Base-by-base conservation (phyloP, 169 alveolate species). In the Theileria equi region DNA sequence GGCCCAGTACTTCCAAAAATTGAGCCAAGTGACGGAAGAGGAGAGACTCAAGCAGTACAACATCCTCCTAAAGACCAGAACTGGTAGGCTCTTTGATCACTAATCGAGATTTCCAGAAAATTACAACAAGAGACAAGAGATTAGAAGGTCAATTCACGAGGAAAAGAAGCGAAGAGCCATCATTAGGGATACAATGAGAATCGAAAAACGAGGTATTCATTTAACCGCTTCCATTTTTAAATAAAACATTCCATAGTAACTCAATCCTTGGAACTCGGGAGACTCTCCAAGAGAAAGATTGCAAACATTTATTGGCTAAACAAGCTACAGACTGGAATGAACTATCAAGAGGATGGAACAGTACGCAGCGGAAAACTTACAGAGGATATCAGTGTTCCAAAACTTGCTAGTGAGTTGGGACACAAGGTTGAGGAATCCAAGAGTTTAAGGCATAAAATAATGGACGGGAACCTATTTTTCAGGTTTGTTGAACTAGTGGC, bases 1-100 rank as follows among this genome's bases (percentile, higher is more conserved):
- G 38, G 93, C 94, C 6, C 94, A 89, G 60, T 89, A 87, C 59
- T 50, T 89, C 45, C 92, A 89, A 50, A 79, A 84, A 26, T 72
- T 89, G 31, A 80, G 74, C 32, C 86, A 89, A 50, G 93, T 89
- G 44, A 88, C 91, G 1, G 88, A 58, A 16, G 90, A 86, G 41
- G 94, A 89, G 60, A 69, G 90, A 26, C 69, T 48, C 16, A 87
- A 69, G 52, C 94, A 89, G 52, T 71, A 70, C 35, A 53, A 71
- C 55, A 66, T 64, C 17, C 62, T 40, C 47, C 44, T 72, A 13
- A 47, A 69, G 72, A 55, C 52, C 61, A 41, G 68, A 45, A 77
- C 80, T 68, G 91, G 79, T 69, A 63, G 32, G 63, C 77, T 26
- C 16, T 11, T 11, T 53, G 7, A 1, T 28, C 63, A 25, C 1